phyloP scores from a whole-genome alignment of 192 early-diverging fungal species.

The Pilobolus umbonatus region DNA sequence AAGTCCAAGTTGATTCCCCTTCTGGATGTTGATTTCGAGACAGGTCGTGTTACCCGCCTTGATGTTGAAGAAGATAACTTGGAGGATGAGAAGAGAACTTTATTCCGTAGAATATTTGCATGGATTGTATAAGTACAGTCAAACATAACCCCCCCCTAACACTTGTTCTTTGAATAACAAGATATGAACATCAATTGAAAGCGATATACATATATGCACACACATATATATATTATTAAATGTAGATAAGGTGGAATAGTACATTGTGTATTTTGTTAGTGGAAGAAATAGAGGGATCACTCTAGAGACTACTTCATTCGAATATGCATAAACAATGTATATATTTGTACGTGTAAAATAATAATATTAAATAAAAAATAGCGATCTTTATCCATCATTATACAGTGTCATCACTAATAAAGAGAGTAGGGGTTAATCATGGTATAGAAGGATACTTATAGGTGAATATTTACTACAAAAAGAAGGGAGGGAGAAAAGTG shows the following conservation, averaged over 20 bases:
- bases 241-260: too few species aligned
- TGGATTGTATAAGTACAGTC: constrained; percentile 7
- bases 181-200: too few species aligned
- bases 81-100: background rate
- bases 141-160: background rate
- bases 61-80: constrained; percentile 18
- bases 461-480: background rate
- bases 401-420: background rate
- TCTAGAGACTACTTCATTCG: too few species aligned
- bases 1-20: constrained; percentile 55
- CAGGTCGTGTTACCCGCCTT: constrained; percentile 35
- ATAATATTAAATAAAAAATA: background rate
- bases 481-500: background rate
- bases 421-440: too few species aligned
- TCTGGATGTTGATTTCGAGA: constrained; percentile 57
- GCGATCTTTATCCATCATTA: background rate
- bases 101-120: constrained; percentile 1
- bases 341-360: background rate
- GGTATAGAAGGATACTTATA: too few species aligned
- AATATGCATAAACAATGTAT: too few species aligned
- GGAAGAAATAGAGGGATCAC: too few species aligned
- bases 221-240: too few species aligned
- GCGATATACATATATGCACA: too few species aligned
- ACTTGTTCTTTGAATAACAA: background rate
- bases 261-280: too few species aligned